These are phyloP conservation scores for Botryotinia globosa DNA, from an alignment of 2,329 filamentous ascomycete species.

Conservation along the genomic window DNA sequence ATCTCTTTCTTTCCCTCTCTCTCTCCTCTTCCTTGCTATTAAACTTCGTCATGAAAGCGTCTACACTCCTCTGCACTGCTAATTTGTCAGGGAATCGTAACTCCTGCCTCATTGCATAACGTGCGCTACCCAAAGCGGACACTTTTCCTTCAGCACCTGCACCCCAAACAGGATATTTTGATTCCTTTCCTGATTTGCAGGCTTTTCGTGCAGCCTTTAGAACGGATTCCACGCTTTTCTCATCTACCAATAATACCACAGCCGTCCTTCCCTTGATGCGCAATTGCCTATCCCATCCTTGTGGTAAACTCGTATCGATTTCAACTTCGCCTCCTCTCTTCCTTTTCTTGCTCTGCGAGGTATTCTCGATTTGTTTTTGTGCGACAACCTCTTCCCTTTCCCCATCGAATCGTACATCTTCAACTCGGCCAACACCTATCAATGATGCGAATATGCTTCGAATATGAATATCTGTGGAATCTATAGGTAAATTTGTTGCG, in stretches of 20 bases:
- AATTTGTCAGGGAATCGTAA: slow-evolving; percentile 67
- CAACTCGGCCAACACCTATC: slow-evolving; percentile 74
- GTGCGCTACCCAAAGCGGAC: slow-evolving; percentile 48
- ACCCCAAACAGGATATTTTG: slow-evolving; percentile 66
- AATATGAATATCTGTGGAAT: slow-evolving; percentile 75
- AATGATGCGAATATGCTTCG: slow-evolving; percentile 71
- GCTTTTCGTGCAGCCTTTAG: slow-evolving; percentile 70
- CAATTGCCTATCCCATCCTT: slow-evolving; percentile 69
- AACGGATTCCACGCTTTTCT: slow-evolving; percentile 70
- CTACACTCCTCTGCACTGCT: slow-evolving; percentile 69
- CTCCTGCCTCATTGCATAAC: slow-evolving; percentile 62
- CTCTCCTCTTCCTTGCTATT: slow-evolving; percentile 66
- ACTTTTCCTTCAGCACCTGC: slow-evolving; percentile 56
- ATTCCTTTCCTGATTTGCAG: slow-evolving; percentile 54
- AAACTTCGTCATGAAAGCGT: slow-evolving; percentile 85
- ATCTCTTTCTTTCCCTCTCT: slow-evolving; percentile 57
- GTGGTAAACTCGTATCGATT: slow-evolving; percentile 64
- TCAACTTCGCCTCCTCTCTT: slow-evolving; percentile 52
- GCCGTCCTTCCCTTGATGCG: slow-evolving; percentile 75
- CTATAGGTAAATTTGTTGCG: slow-evolving; percentile 82
- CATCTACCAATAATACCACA: slow-evolving; percentile 80
- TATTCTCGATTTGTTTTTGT: slow-evolving; percentile 35
- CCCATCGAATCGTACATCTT: slow-evolving; percentile 72
- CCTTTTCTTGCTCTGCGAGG: slow-evolving; percentile 47
- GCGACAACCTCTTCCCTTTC: slow-evolving; percentile 44